Percentiles rank a stretch among this genome's conserved stretches.
Conservation (phyloP, 202 grass and related monocot genomes). For the Cymbopogon flexuosus region DNA sequence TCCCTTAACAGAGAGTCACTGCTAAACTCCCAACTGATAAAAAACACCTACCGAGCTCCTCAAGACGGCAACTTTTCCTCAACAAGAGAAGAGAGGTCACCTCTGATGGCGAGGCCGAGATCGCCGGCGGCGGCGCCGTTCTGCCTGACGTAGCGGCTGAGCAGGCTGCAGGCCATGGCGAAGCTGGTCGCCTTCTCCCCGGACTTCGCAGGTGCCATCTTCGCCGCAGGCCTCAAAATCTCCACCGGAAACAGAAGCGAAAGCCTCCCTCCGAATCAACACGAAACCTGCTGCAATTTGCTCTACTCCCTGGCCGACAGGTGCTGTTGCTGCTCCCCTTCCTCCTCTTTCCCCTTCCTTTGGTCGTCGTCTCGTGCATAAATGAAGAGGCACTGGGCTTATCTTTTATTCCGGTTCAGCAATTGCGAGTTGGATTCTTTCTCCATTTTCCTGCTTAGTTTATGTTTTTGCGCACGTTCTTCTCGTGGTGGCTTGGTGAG, state of each 20-base stretch:
- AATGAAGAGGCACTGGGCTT: neutral
- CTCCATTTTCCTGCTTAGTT: neutral
- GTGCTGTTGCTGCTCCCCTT: neutral
- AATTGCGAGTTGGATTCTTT: neutral
- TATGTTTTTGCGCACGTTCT: conserved; percentile 37
- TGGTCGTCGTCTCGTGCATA: neutral
- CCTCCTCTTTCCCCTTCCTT: neutral
- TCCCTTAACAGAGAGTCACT: neutral
- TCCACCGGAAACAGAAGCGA: neutral
- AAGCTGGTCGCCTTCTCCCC: conserved; percentile 56
- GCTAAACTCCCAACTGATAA: neutral
- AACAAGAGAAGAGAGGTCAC: neutral
- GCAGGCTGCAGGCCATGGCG: conserved; percentile 55
- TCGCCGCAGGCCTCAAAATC: neutral
- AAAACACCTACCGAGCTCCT: neutral
- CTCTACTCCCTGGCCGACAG: neutral
- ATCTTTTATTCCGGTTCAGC: neutral
- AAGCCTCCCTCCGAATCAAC: neutral
- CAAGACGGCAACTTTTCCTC: neutral
- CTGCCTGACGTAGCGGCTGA: conserved; percentile 69
- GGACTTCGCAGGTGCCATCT: conserved; percentile 30
- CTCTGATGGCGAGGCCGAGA: conserved; percentile 42
- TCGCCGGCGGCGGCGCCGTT: conserved; percentile 44
- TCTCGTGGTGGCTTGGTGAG: conserved; percentile 8
- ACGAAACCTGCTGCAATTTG: neutral